Base-by-base conservation (phyloP, 345 rosid species). In the Brassica cretica region DNA sequence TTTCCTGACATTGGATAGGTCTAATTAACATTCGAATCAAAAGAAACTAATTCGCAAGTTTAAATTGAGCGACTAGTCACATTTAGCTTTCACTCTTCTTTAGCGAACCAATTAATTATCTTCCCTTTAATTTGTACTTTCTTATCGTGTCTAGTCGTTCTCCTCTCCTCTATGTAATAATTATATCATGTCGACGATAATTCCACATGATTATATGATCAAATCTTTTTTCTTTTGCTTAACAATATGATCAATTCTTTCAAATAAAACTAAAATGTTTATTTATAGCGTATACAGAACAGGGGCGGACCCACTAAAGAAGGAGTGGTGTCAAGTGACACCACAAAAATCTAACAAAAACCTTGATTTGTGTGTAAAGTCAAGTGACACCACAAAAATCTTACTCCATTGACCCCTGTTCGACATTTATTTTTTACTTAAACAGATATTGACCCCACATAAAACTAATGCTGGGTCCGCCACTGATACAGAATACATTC, bases 91-190 rank as follows among this genome's bases (percentile, higher is more conserved):
- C 9, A 64, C 67, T 44, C 19, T 58, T 41, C 29, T 25, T 75
- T 12, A 5, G 8, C 44, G 12, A 58, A 16, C 67, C 35, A 29
- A 44, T 60, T 14, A 41, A 60, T 44, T 41, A 18, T 68, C 44
- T 68, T 8, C 60, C 39, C 67, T 68, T 44, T 59, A n/a, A 11
- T 37, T 37, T 39, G 73, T 29, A 60, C 79, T 27, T 37, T 32
- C 25, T 66, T 66, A 51, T 37, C 58, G 16, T 39, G 78, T 66
- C 66, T 68, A 14, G 27, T 44, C 68, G 11, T 5, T 30, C 63
- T 44, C 49, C 11, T 56, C 41, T 11, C 51, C 11, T 58, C 41
- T 11, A 0, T 41, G 74, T 76, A 8, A 12, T 68, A 19, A 30
- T 46, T 74, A 68, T 19, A 41, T 30, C 53, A 30, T 68, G 27